A percentile compares a stretch with the other conserved stretches of the same genome.
These are phyloP conservation scores for Thalassiosira livingstoniorum DNA, from an alignment of 352 stramenopile species.

Conservation along the genomic window DNA sequence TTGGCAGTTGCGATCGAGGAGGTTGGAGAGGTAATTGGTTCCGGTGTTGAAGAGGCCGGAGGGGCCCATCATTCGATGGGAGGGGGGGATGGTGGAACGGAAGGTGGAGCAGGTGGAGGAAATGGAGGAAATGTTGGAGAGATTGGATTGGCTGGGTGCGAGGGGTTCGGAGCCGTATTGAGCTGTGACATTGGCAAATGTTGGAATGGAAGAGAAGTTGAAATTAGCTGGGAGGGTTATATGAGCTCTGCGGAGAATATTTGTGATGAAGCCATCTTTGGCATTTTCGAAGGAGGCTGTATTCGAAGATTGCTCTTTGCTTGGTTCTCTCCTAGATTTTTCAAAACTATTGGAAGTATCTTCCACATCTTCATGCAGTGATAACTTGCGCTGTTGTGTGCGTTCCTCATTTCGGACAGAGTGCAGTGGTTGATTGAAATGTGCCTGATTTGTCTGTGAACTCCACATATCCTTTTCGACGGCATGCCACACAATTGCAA, in stretches of 20 bases:
- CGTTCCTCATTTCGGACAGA: neutral
- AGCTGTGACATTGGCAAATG: neutral
- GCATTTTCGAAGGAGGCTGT: neutral
- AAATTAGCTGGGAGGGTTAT: conserved; percentile 5
- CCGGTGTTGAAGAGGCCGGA: conserved; percentile 32
- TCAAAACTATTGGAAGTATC: too few species aligned
- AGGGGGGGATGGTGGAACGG: neutral
- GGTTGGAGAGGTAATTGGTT: conserved; percentile 21
- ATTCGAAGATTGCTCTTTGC: neutral
- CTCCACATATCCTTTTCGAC: neutral
- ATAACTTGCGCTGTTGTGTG: neutral
- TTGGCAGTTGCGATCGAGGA: conserved; percentile 28
- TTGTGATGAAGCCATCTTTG: neutral
- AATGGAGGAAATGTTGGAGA: conserved; percentile 18
- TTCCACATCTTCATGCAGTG: too few species aligned
- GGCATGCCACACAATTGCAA: neutral
- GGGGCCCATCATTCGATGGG: conserved; percentile 20
- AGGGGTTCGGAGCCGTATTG: conserved; percentile 27
- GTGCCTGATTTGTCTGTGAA: neutral
- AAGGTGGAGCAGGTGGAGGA: conserved; percentile 7
- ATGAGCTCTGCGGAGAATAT: conserved; percentile 5
- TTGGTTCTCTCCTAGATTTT: too few species aligned
- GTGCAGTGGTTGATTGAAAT: neutral
- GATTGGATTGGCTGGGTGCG: too few species aligned
- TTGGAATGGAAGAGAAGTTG: neutral